These are phyloP conservation scores for Heimioporus sp. DNA, from an alignment of 768 basidiomycete genomes.

Conservation along the genomic window DNA sequence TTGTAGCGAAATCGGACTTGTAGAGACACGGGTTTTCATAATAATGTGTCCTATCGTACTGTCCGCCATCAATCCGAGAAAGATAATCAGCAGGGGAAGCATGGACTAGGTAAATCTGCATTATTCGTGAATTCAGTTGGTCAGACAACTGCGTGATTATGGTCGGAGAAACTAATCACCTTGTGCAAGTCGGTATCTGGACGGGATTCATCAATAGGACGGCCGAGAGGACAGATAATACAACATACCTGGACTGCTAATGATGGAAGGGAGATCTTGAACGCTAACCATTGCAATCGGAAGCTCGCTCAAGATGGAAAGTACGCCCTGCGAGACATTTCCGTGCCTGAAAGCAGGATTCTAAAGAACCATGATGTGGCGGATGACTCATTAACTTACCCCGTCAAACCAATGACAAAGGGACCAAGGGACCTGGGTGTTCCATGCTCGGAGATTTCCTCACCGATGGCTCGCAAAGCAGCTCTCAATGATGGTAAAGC, in stretches of 20 bases:
- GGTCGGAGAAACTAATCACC: conserved; percentile 30
- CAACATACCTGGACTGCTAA: conserved; percentile 48
- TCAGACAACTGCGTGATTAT: background rate
- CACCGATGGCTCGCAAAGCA: conserved; percentile 56
- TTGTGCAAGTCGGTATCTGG: conserved; percentile 57
- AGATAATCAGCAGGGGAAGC: conserved; percentile 71
- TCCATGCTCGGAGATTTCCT: conserved; percentile 51
- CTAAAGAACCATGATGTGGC: background rate
- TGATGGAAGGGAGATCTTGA: conserved; percentile 55
- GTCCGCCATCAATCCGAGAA: conserved; percentile 48
- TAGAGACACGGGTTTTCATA: conserved; percentile 69
- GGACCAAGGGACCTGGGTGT: conserved; percentile 69
- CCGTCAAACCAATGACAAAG: conserved; percentile 78
- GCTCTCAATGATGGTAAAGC: conserved; percentile 51
- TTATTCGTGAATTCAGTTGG: background rate
- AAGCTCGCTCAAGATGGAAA: conserved; percentile 69
- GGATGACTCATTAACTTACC: conserved; percentile 42
- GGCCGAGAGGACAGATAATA: background rate
- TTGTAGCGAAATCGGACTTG: conserved; percentile 63
- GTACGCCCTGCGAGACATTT: conserved; percentile 77
- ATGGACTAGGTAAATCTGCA: conserved; percentile 75
- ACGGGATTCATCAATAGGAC: background rate
- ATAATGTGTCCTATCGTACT: conserved; percentile 67
- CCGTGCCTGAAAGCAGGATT: conserved; percentile 51
- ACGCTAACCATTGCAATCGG: conserved; percentile 59